Conservation (phyloP, 495 filamentous ascomycete genomes). For the Cercophora newfieldiana region DNA sequence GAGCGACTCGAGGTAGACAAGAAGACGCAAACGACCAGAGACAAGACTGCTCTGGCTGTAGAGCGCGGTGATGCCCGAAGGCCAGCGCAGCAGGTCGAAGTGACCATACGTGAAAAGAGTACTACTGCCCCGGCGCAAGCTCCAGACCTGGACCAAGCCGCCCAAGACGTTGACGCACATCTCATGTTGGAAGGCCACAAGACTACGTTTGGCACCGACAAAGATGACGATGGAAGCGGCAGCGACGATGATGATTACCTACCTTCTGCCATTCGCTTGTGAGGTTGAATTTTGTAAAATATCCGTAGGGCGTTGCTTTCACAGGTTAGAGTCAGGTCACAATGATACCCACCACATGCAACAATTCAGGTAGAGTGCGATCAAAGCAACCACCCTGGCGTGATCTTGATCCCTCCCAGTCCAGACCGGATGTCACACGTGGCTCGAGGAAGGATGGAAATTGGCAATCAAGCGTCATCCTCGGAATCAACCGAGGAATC, state of each 20-base stretch:
- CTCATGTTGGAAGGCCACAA: conserved; percentile 52
- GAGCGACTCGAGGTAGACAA: conserved; percentile 21
- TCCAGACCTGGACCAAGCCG: conserved; percentile 19
- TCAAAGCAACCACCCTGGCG: not conserved
- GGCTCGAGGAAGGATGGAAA: conserved; percentile 27
- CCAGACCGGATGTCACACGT: not conserved
- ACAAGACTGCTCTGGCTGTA: conserved; percentile 48
- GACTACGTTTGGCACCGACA: conserved; percentile 31
- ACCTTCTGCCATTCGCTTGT: conserved; percentile 25
- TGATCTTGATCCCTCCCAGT: not conserved
- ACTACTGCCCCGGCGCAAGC: conserved; percentile 33
- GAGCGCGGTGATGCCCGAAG: conserved; percentile 53
- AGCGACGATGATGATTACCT: conserved; percentile 20
- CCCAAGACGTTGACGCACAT: conserved; percentile 34
- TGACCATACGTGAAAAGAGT: conserved; percentile 53
- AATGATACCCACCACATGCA: conserved; percentile 28
- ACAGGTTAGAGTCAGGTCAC: conserved; percentile 1
- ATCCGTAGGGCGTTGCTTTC: not conserved
- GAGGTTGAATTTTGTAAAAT: not conserved
- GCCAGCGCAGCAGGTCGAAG: conserved; percentile 27
- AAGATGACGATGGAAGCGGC: conserved; percentile 19
- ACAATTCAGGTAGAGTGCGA: not conserved
- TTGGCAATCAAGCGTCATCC: conserved; percentile 95
- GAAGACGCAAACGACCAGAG: conserved; percentile 28
- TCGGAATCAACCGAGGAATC: conserved; percentile 60